phyloP scores from a whole-genome alignment of 352 stramenopile species.

The Pythium utonaiense region DNA sequence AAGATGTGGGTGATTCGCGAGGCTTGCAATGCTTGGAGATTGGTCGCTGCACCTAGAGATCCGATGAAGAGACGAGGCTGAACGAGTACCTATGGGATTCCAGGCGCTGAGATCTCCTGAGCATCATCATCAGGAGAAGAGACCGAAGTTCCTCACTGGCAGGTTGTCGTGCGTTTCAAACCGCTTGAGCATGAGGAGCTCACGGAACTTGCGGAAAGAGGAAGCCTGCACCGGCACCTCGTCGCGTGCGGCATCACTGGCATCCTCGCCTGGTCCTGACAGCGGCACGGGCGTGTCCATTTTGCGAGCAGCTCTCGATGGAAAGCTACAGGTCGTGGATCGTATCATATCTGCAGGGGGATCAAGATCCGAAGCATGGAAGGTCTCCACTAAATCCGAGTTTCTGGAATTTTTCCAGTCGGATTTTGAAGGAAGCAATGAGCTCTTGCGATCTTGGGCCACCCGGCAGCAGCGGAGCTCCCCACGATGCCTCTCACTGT shows the following conservation, averaged over 20 bases:
- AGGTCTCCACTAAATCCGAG: not conserved
- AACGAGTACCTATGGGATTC: slow-evolving; percentile 25
- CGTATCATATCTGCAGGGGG: not conserved
- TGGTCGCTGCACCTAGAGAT: slow-evolving; percentile 57
- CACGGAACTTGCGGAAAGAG: slow-evolving; percentile 55
- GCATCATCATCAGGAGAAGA: too few relatives aligned
- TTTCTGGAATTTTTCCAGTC: not conserved
- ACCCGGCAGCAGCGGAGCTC: not conserved
- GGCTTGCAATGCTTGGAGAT: slow-evolving; percentile 36
- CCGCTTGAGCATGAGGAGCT: slow-evolving; percentile 50
- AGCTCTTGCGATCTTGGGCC: too few relatives aligned
- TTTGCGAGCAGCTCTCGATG: not conserved
- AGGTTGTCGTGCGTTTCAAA: slow-evolving; percentile 43
- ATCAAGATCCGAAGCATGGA: not conserved
- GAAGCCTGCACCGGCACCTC: not conserved
- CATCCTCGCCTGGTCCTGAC: not conserved
- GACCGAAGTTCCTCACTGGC: slow-evolving; percentile 25
- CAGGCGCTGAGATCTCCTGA: not conserved
- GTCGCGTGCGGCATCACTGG: not conserved
- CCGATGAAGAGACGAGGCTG: slow-evolving; percentile 58
- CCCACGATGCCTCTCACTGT: slow-evolving; percentile 8
- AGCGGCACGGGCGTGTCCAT: not conserved
- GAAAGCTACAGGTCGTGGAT: not conserved
- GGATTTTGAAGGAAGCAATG: not conserved
- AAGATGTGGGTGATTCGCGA: slow-evolving; percentile 57